Evolutionary conservation across 140 eudicot species (phyloP), one percentile per base, ranked within the genome.

Genomic region (Senecio squalidus): DNA sequence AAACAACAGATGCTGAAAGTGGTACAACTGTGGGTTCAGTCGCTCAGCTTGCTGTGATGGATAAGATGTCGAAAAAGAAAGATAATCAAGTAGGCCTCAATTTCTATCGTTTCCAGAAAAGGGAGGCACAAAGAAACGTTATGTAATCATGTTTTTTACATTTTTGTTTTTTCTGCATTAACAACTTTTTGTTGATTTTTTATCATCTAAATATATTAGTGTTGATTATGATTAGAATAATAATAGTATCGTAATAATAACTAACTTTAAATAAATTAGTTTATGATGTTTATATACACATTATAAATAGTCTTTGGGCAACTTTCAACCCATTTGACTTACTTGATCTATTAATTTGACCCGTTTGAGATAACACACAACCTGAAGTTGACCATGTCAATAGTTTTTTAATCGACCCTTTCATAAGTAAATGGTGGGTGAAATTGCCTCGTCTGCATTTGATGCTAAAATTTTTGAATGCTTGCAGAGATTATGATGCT

Each of bases 51-150:
- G 88, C 82, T 8, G 81, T 83, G 14, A 59, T 74, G 30, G 91
- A 86, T 26, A 91, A 84, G 30, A 69, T 83, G 81, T 77, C 73
- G 9, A 78, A 77, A 40, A 86, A 79, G 76, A 71, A 71, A 33
- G 29, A 71, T 4, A 83, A 91, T 62, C 71, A 61, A 41, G 82
- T 78, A 0, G 88, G 98, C 24, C 10, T 78, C 20, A 85, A 77
- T 76, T 91, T 91, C 69, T 91, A 91, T 58, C 86, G 94, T 45
- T 91, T 91, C 23, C 95, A 91, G 72, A 83, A 44, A 67, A 74
- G 94, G 70, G 98, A 91, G 72, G 98, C 94, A 38, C 82, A 78
- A 10, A 76, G 86, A 69, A 91, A 66, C 30, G 95, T 94, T 90
- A 90, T 59, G 44, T n/a, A n/a, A 3, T 25, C 9, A 5, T 25